These are phyloP conservation scores for Zizania palustris DNA, from an alignment of 202 grass and related monocot genomes.

Conservation along the genomic window DNA sequence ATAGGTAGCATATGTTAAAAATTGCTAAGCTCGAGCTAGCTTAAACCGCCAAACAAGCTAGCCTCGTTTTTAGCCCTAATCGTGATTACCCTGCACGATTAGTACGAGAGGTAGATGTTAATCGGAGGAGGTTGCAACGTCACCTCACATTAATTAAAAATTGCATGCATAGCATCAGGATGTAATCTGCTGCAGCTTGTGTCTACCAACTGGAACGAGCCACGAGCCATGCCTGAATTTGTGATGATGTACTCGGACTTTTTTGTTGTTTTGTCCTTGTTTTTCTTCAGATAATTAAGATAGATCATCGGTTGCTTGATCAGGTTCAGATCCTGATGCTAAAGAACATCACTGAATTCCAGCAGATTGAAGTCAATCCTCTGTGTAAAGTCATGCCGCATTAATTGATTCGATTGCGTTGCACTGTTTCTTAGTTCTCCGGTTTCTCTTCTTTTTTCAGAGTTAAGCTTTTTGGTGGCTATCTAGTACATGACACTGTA, in stretches of 20 bases:
- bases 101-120: background rate
- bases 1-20: too few relatives aligned
- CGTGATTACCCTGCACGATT: too few relatives aligned
- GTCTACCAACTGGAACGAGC: background rate
- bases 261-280: background rate
- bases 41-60: background rate
- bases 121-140: background rate
- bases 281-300: background rate
- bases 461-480: background rate
- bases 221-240: background rate
- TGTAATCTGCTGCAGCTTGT: background rate
- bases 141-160: background rate
- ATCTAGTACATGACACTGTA: background rate
- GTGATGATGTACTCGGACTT: background rate
- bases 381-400: background rate
- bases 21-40: too few relatives aligned
- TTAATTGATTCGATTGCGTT: background rate
- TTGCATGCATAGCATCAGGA: background rate
- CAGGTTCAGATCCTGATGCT: constrained; percentile 19
- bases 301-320: background rate
- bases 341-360: background rate
- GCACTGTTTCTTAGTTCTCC: background rate
- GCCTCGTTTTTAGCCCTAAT: background rate
- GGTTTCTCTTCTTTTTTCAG: background rate
- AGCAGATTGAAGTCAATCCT: constrained; percentile 24